A percentile compares a stretch with the other conserved stretches of the same genome.
Evolutionary conservation across 257 asterid genomes (phyloP).

Genomic region (Penstemon barbatus): DNA sequence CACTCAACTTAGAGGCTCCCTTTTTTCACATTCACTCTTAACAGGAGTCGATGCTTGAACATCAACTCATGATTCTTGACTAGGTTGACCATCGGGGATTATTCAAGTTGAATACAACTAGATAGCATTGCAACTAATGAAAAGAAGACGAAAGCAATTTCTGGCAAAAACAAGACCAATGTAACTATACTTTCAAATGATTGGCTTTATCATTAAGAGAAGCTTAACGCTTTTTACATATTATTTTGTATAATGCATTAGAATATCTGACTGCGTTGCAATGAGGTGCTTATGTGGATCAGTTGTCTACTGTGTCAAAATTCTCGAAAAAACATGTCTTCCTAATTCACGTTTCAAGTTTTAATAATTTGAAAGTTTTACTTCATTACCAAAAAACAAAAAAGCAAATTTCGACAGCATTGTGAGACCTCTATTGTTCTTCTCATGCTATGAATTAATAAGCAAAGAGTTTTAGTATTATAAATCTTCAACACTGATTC

Average conservation of each 20-base stretch:
- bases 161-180: neutral
- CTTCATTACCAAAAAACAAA: neutral
- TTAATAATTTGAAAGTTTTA: neutral
- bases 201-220: neutral
- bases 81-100: too few relatives aligned
- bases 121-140: neutral
- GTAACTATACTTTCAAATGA: neutral
- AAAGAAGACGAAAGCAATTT: neutral
- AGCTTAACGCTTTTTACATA: neutral
- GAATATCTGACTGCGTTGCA: too few relatives aligned
- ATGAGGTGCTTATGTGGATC: neutral
- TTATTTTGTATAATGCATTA: neutral
- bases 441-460: neutral
- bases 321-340: neutral
- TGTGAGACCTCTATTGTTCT: slow-evolving; percentile 4
- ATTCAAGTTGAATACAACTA: neutral
- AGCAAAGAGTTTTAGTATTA: neutral
- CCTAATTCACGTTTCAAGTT: neutral
- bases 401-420: neutral
- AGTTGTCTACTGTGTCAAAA: neutral
- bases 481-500: slow-evolving; percentile 2
- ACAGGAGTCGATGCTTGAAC: too few relatives aligned
- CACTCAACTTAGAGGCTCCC: neutral
- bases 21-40: neutral
- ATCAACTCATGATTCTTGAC: too few relatives aligned